phyloP scores from a whole-genome alignment of 2,329 filamentous ascomycete species.

The Calonectria pseudoturangicola region DNA sequence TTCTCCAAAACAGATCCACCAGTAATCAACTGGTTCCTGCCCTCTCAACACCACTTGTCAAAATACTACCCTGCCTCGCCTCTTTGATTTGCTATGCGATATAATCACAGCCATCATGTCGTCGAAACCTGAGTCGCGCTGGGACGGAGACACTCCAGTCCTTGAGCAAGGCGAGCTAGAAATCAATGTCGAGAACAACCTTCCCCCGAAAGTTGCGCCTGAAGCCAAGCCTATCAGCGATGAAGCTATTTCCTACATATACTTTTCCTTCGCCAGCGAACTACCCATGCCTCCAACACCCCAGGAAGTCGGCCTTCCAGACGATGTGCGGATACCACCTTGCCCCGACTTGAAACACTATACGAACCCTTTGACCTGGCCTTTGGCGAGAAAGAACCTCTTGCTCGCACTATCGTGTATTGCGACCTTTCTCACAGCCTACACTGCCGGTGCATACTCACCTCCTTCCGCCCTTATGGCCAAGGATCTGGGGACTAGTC shows the following conservation, averaged over 20 bases:
- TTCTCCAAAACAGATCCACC: background rate
- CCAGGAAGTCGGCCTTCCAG: constrained; percentile 36
- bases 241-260: constrained; percentile 61
- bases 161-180: constrained; percentile 46
- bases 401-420: constrained; percentile 84
- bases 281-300: constrained; percentile 58
- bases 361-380: constrained; percentile 84
- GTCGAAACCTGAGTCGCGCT: constrained; percentile 32
- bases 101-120: constrained; percentile 39
- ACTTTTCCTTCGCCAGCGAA: constrained; percentile 64
- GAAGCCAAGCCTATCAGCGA: constrained; percentile 36
- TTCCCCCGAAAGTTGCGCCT: constrained; percentile 32
- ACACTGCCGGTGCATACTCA: constrained; percentile 87
- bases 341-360: constrained; percentile 81
- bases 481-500: constrained; percentile 77
- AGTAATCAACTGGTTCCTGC: background rate
- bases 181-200: constrained; percentile 41
- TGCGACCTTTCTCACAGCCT: constrained; percentile 86
- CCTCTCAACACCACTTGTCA: background rate
- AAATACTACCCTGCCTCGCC: background rate
- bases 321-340: constrained; percentile 67
- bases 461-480: constrained; percentile 80
- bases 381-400: constrained; percentile 79
- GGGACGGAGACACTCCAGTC: constrained; percentile 28
- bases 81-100: background rate